These are phyloP conservation scores for Trichosporon coremiiforme DNA, from an alignment of 1,284 basidiomycete species.

Conservation along the genomic window DNA sequence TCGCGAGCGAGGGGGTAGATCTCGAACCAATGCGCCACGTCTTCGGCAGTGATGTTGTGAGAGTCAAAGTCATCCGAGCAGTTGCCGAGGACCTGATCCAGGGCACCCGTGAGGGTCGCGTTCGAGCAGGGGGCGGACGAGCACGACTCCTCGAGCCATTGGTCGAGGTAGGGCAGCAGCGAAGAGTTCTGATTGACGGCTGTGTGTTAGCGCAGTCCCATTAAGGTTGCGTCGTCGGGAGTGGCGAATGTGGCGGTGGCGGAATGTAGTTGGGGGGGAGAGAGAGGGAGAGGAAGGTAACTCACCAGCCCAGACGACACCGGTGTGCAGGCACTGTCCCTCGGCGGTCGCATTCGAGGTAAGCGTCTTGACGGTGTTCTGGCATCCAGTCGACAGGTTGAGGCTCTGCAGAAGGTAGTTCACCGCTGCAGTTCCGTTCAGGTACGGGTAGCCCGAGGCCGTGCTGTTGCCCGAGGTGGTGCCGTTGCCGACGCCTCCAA, in stretches of 20 bases:
- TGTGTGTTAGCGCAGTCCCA: not conserved
- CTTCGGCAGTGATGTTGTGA: conserved; percentile 38
- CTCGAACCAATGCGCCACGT: conserved; percentile 36
- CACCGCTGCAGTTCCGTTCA: not conserved
- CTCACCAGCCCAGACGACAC: conserved; percentile 30
- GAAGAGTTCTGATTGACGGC: conserved; percentile 42
- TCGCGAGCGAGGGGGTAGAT: conserved; percentile 51
- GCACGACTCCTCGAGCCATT: conserved; percentile 47
- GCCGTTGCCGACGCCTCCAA: not conserved
- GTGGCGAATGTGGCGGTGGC: conserved; percentile 14
- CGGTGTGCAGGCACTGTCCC: conserved; percentile 37
- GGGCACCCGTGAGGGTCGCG: conserved; percentile 41
- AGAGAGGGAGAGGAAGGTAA: not conserved
- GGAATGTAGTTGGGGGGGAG: not conserved
- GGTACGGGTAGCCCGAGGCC: not conserved
- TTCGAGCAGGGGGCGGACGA: conserved; percentile 46
- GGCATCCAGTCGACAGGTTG: conserved; percentile 23
- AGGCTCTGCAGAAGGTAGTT: conserved; percentile 9
- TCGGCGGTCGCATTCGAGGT: conserved; percentile 22
- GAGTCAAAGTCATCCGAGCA: conserved; percentile 46
- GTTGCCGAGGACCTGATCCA: conserved; percentile 35
- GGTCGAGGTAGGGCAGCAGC: conserved; percentile 44
- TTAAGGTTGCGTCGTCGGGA: not conserved
- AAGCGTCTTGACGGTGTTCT: conserved; percentile 20
- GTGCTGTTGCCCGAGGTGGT: conserved; percentile 4